Base-by-base conservation (phyloP, 441 rosid species). In the Populus hybrid region DNA sequence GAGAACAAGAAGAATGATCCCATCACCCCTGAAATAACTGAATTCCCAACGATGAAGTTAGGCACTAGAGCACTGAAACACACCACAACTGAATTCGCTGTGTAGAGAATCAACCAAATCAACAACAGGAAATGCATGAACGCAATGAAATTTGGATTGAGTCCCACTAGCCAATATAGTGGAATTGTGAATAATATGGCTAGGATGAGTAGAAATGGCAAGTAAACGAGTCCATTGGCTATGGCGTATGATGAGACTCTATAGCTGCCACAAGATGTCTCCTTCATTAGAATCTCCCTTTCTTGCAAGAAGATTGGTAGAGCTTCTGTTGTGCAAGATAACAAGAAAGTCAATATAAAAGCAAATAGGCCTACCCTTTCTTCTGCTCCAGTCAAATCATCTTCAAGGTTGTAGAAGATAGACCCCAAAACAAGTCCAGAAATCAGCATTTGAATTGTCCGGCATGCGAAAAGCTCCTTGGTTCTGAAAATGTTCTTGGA, bases 1-100 rank as follows among this genome's bases (percentile, higher is more conserved):
- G 98, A 95, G 89, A 95, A 93, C 61, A 93, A 83, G 80, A 95
- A 95, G 87, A 92, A 93, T 0, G 98, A 92, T 0, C 99, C 99
- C 98, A 95, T 92, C 59, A 92, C 99, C 18, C 98, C 97, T 0
- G 98, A 92, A 50, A 95, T 92, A 72, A 95, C 90, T 0, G 99
- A 93, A 75, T 92, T 93, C 16, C 98, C 99, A 9, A 91, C 90
- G 0, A 95, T 93, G 94, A 95, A 93, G 59, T 92, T 93, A 0
- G 99, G 99, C 20, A 89, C 98, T 21, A 95, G 81, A 38, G 99
- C 95, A 75, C 98, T 93, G 85, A 92, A 88, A 80, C 99, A 95
- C 53, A 92, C 94, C 79, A 95, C 99, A 12, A 95, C 98, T 0
- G 99, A 95, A 75, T 95, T 95, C 21, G 99, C 99, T 1, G 98